phyloP scores from a whole-genome alignment of 108 stramenopile species.

The Aurantiochytrium sp. region DNA sequence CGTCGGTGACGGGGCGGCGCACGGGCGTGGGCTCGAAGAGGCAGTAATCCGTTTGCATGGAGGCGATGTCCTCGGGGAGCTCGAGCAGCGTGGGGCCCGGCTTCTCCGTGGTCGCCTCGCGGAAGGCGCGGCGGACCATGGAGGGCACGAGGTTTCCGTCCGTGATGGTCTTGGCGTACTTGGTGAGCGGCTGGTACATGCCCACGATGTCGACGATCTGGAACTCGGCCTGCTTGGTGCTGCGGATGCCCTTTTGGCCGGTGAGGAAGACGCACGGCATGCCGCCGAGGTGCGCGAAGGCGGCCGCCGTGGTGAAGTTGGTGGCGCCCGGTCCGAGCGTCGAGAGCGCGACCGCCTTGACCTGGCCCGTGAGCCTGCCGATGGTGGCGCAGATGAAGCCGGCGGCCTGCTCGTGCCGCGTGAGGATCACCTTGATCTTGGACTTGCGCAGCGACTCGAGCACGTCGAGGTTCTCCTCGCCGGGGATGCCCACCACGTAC shows the following conservation, averaged over 20 bases:
- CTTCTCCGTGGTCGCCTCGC: slow-evolving; percentile 36
- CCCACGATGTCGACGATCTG: slow-evolving; percentile 41
- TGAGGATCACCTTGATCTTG: slow-evolving; percentile 33
- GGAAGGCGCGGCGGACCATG: slow-evolving; percentile 38
- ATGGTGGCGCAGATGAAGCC: slow-evolving; percentile 42
- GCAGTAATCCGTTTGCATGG: not conserved
- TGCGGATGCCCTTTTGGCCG: slow-evolving; percentile 34
- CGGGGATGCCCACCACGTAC: slow-evolving; percentile 41
- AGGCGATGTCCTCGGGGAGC: slow-evolving; percentile 37
- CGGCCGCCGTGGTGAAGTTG: slow-evolving; percentile 36
- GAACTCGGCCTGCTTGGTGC: slow-evolving; percentile 38
- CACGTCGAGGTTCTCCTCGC: slow-evolving; percentile 42
- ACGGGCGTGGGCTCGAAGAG: slow-evolving; percentile 21
- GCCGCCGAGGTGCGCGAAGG: slow-evolving; percentile 39
- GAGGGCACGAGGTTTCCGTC: slow-evolving; percentile 30
- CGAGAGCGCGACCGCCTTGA: slow-evolving; percentile 33
- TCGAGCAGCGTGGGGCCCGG: slow-evolving; percentile 35
- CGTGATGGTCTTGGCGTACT: slow-evolving; percentile 32
- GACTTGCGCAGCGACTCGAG: slow-evolving; percentile 33
- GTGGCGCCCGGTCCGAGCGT: slow-evolving; percentile 42
- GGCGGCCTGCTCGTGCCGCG: slow-evolving; percentile 44
- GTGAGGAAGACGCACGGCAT: slow-evolving; percentile 35
- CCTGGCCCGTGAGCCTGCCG: slow-evolving; percentile 40
- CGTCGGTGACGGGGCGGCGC: slow-evolving; percentile 37
- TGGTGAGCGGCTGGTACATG: slow-evolving; percentile 36